Conservation (phyloP, 148 eudicot genomes). For the Selenicereus undatus region DNA sequence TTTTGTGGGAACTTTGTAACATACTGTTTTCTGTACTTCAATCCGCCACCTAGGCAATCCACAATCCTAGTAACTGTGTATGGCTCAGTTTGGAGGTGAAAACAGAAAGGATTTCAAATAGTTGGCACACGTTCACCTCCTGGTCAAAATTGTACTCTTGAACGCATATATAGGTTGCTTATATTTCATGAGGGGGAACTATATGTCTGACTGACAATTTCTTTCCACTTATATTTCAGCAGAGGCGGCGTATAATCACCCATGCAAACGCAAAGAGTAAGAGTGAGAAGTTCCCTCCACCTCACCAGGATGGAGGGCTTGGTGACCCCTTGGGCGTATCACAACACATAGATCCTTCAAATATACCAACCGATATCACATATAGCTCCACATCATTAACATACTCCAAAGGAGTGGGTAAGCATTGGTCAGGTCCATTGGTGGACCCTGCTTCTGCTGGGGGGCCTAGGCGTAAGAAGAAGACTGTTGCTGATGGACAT, state of each 20-base stretch:
- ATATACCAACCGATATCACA: slow-evolving; percentile 73
- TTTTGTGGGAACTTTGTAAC: no score
- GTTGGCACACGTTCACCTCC: background rate
- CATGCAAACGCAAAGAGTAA: slow-evolving; percentile 98
- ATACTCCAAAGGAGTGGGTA: slow-evolving; percentile 58
- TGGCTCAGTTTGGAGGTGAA: background rate
- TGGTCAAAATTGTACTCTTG: background rate
- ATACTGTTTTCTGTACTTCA: no score
- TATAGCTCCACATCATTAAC: slow-evolving; percentile 68
- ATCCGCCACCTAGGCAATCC: no score
- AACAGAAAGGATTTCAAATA: background rate
- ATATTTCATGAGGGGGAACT: background rate
- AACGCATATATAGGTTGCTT: background rate
- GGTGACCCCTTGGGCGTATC: slow-evolving; percentile 88
- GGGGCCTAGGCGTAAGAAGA: slow-evolving; percentile 55
- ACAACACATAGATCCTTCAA: slow-evolving; percentile 80
- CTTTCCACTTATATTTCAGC: slow-evolving; percentile 22
- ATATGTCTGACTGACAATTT: background rate
- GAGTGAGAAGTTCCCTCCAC: slow-evolving; percentile 98
- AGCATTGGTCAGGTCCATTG: slow-evolving; percentile 94
- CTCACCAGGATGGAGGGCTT: slow-evolving; percentile 93
- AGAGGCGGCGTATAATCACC: slow-evolving; percentile 82
- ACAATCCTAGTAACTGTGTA: background rate
- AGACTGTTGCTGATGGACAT: slow-evolving; percentile 29
- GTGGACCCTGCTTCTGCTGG: slow-evolving; percentile 62